These are phyloP conservation scores for Sporothrix luriei DNA, from an alignment of 2,329 filamentous ascomycete species.

Conservation along the genomic window DNA sequence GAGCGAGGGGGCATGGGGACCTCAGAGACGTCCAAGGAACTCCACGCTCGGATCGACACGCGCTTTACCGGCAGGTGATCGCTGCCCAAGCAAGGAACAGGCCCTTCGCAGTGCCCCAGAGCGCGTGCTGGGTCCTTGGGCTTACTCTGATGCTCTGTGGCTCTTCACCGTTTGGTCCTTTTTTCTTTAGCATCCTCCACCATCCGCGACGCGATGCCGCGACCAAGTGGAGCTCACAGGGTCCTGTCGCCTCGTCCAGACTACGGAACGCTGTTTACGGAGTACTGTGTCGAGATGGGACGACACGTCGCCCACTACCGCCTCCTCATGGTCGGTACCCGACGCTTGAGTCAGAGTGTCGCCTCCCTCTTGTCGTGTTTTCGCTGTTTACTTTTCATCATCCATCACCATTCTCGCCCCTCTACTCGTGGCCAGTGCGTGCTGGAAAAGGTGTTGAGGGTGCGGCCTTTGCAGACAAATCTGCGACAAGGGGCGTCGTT, in stretches of 20 bases:
- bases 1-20: too few species aligned
- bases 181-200: conserved; percentile 15
- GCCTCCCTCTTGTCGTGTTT: neutral
- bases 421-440: conserved; percentile 25
- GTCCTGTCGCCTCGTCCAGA: conserved; percentile 9
- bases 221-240: conserved; percentile 18
- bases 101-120: neutral
- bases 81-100: conserved; percentile 16
- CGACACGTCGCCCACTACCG: neutral
- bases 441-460: conserved; percentile 1
- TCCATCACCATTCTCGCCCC: neutral
- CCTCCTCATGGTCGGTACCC: neutral
- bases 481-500: conserved; percentile 11
- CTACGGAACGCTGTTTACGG: neutral
- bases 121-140: neutral
- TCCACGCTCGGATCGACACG: conserved; percentile 20
- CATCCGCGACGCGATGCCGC: conserved; percentile 14
- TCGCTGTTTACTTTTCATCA: neutral
- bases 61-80: neutral
- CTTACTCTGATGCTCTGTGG: neutral
- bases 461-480: conserved; percentile 18
- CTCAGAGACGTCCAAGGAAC: neutral
- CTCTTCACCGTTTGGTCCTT: conserved; percentile 20
- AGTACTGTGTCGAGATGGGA: neutral
- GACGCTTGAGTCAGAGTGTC: neutral